A percentile compares a stretch with the other conserved stretches of the same genome.
These are phyloP conservation scores for Porosira glacialis DNA, from an alignment of 352 stramenopile genomes.

Conservation along the genomic window DNA sequence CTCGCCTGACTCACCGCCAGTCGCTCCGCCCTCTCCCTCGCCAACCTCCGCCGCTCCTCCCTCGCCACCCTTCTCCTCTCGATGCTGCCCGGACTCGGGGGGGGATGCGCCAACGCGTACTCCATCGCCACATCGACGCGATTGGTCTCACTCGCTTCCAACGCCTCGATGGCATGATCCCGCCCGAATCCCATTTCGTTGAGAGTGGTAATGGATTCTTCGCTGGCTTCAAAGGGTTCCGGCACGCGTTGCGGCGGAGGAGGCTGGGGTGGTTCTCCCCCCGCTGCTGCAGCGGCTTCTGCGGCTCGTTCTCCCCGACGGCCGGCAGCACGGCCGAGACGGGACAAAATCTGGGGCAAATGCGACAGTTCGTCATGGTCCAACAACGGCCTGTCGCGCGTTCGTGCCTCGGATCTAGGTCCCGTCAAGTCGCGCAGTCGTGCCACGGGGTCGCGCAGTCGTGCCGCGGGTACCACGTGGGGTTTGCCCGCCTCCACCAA, in stretches of 20 bases:
- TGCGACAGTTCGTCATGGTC: too few species aligned
- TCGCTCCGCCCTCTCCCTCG: constrained; percentile 1
- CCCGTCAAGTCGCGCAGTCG: too few species aligned
- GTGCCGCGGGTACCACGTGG: background rate
- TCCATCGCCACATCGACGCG: constrained; percentile 92
- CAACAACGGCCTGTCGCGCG: too few species aligned
- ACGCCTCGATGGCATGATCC: constrained; percentile 85
- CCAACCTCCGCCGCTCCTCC: constrained; percentile 26
- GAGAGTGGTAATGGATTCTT: constrained; percentile 87
- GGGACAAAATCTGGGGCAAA: too few species aligned
- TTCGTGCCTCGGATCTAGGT: too few species aligned
- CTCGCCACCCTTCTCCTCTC: constrained; percentile 50
- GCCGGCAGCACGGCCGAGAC: too few species aligned
- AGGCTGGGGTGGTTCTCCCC: too few species aligned
- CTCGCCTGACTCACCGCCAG: background rate
- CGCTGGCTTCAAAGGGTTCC: constrained; percentile 85
- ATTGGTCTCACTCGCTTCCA: constrained; percentile 74
- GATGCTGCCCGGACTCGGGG: constrained; percentile 54
- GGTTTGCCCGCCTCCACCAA: background rate
- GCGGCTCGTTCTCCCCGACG: background rate
- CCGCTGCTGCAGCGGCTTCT: background rate
- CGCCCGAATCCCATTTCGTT: constrained; percentile 93
- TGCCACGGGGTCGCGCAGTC: too few species aligned
- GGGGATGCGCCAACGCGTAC: constrained; percentile 89
- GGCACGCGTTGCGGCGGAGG: background rate